Evolutionary conservation across 2,329 filamentous ascomycete species (phyloP), one percentile per base, ranked within the genome.

Genomic region (Coleophoma crateriformis): DNA sequence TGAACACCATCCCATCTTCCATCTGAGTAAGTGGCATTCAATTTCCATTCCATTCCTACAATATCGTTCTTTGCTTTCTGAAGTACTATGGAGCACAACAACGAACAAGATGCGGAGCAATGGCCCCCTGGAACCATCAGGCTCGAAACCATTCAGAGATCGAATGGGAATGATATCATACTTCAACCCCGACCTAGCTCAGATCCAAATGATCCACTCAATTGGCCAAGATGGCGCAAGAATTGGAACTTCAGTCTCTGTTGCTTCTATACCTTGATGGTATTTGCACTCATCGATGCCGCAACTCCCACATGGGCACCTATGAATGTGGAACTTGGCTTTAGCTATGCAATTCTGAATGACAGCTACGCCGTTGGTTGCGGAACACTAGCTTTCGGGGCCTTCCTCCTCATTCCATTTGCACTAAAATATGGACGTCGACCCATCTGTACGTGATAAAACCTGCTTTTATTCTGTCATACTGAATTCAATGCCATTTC

Each of bases 381-480:
- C 47, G 74, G 65, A 2, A 63, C 64, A 1, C 58, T 76, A 0
- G 68, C 66, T 14, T 45, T 76, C 5, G 71, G 73, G 1, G 64
- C 64, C 22, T 47, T 75, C 4, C 33, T 76, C 10, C 59, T 76
- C 35, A 67, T 75, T 2, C 73, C 73, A 0, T 70, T 77, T 33
- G 69, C 70, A 2, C 60, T 71, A 45, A 75, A 74, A 41, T 75
- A 66, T 48, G 73, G 74, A 2, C 62, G 72, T 5, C 67, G 74
- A 14, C 69, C 71, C 2, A 52, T 76, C 1, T 76, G 76, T 50
- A 51, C 27, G 27, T 27, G 27, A 27, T 7, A 27, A 10, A 2
- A 27, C 3, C 27, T 7, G 8, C 8, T 10, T 27, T 10, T 7
- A 7, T 27, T 27, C 8, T 27, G 27, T 27, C 8, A 7, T 27